These are phyloP conservation scores for Lichenothelia convexa DNA, from an alignment of 495 filamentous ascomycete genomes.

Conservation along the genomic window DNA sequence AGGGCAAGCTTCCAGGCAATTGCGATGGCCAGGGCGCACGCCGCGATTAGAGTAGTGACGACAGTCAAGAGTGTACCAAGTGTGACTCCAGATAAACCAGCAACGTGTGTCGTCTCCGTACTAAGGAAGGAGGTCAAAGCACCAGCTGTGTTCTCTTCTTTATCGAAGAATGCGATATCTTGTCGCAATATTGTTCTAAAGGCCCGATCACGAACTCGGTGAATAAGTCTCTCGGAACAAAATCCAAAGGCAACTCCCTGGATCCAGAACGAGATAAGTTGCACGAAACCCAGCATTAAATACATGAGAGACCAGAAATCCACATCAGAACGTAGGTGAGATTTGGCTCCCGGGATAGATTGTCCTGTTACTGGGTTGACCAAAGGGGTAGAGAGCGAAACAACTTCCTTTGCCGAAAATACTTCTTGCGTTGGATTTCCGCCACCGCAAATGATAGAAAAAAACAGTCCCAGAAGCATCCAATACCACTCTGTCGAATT, in stretches of 20 bases:
- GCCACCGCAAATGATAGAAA: slow-evolving; percentile 61
- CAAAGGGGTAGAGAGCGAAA: slow-evolving; percentile 35
- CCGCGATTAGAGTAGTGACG: slow-evolving; percentile 12
- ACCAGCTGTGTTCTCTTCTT: slow-evolving; percentile 13
- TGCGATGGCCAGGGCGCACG: slow-evolving; percentile 12
- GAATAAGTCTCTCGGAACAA: neutral
- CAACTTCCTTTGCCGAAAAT: slow-evolving; percentile 80
- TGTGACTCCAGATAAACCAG: slow-evolving; percentile 13
- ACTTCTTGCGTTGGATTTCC: slow-evolving; percentile 78
- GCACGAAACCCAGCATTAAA: neutral
- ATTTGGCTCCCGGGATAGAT: slow-evolving; percentile 9
- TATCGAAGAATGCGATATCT: slow-evolving; percentile 16
- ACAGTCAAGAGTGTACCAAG: slow-evolving; percentile 12
- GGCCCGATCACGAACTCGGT: slow-evolving; percentile 15
- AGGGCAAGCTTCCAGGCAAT: slow-evolving; percentile 17
- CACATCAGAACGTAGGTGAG: slow-evolving; percentile 9
- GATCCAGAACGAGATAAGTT: neutral
- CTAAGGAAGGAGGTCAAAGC: slow-evolving; percentile 12
- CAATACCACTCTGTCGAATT: slow-evolving; percentile 54
- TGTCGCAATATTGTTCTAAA: slow-evolving; percentile 12
- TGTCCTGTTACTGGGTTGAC: slow-evolving; percentile 10
- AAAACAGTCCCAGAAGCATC: slow-evolving; percentile 63
- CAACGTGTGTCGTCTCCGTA: slow-evolving; percentile 9
- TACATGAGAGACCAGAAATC: neutral
- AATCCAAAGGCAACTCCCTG: neutral